Conservation (phyloP, 1,284 basidiomycete genomes). For the Fomitopsis betulina region DNA sequence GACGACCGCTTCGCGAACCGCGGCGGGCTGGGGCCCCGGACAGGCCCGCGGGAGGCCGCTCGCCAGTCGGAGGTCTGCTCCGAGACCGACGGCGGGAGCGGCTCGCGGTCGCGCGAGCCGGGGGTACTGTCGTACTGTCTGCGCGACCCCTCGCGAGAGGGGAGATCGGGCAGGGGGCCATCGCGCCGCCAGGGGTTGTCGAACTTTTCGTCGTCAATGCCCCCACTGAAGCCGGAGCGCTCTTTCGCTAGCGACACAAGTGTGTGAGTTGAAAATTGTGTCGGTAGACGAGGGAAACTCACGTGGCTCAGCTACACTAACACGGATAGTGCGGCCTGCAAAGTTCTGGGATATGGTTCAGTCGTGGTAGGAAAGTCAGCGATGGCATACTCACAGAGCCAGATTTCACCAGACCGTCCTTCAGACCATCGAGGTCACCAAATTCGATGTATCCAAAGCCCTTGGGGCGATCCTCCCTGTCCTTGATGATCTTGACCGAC, state of each 20-base stretch:
- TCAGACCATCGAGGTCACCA: conserved; percentile 75
- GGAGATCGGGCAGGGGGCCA: conserved; percentile 74
- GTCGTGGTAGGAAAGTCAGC: conserved; percentile 6
- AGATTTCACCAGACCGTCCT: conserved; percentile 70
- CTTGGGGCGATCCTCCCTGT: conserved; percentile 89
- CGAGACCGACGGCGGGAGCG: conserved; percentile 45
- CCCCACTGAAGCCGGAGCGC: conserved; percentile 43
- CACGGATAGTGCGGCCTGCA: conserved; percentile 77
- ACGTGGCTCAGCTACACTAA: conserved; percentile 96
- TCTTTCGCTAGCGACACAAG: conserved; percentile 57
- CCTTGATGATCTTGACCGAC: conserved; percentile 89
- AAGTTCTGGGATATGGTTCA: conserved; percentile 46
- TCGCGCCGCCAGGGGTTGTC: conserved; percentile 83
- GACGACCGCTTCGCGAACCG: conserved; percentile 52
- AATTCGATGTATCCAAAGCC: conserved; percentile 99
- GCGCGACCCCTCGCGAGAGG: conserved; percentile 53
- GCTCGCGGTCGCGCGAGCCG: conserved; percentile 27
- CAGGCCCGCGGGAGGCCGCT: conserved; percentile 43
- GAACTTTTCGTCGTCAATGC: conserved; percentile 67
- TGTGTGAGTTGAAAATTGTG: not conserved
- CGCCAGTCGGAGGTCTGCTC: conserved; percentile 71
- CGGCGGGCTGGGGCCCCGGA: conserved; percentile 34
- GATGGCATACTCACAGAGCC: conserved; percentile 48
- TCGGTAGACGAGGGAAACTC: conserved; percentile 31
- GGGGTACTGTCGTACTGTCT: conserved; percentile 57